Evolutionary conservation across 192 early-diverging fungal genomes (phyloP).

Genomic region (Haplosporangium gracile): DNA sequence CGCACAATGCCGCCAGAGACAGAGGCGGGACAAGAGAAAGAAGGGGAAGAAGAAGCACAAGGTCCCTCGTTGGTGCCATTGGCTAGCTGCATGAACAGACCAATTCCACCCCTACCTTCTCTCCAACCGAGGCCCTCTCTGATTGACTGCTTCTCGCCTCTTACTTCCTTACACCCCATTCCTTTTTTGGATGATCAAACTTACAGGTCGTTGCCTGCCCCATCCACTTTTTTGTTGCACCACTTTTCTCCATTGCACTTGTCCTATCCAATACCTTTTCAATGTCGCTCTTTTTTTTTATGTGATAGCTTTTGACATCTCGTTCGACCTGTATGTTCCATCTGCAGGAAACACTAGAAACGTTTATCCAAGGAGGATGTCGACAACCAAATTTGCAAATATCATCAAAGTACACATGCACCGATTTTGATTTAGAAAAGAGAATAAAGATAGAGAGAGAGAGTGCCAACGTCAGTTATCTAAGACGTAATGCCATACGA

Average conservation of each 20-base stretch:
- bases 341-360: neutral
- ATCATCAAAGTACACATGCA: no score
- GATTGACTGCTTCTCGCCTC: no score
- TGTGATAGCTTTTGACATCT: neutral
- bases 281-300: neutral
- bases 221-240: no score
- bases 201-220: neutral
- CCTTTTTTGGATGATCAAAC: no score
- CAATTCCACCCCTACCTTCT: neutral
- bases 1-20: neutral
- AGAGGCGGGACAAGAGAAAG: neutral
- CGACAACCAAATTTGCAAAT: neutral
- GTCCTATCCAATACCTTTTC: no score
- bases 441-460: neutral
- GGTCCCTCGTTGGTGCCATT: neutral
- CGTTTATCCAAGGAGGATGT: neutral
- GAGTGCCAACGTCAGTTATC: conserved; percentile 57
- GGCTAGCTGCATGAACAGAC: neutral
- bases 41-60: neutral
- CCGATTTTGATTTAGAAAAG: neutral
- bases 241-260: no score
- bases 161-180: neutral
- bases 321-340: neutral
- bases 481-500: conserved; percentile 47
- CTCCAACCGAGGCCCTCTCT: no score